Percentiles rank a stretch among this genome's conserved stretches.
Conservation (phyloP, 805 yeast genomes). For the Candida nitratophila region DNA sequence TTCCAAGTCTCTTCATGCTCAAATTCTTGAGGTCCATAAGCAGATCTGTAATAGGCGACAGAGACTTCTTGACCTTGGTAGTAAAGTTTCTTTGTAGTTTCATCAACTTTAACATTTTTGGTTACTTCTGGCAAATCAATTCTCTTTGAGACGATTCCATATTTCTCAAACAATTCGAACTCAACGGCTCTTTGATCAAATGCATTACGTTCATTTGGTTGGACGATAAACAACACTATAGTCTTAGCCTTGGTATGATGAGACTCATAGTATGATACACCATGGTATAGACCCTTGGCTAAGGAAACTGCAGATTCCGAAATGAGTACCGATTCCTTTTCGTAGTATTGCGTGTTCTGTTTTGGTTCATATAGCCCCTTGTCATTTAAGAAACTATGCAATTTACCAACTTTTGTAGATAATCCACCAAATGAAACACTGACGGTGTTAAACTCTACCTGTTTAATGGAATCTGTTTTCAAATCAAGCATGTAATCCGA, state of each 20-base stretch:
- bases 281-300: constrained; percentile 65
- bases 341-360: constrained; percentile 31
- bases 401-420: constrained; percentile 67
- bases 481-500: constrained; percentile 77
- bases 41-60: constrained; percentile 85
- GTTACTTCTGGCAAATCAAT: constrained; percentile 57
- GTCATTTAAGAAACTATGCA: constrained; percentile 62
- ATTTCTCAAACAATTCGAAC: constrained; percentile 49
- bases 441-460: constrained; percentile 93
- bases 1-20: constrained; percentile 64
- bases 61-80: constrained; percentile 65
- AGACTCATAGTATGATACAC: constrained; percentile 47
- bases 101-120: constrained; percentile 31
- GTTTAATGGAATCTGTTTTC: constrained; percentile 58
- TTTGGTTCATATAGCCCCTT: constrained; percentile 55
- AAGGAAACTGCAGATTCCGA: constrained; percentile 58
- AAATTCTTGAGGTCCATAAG: constrained; percentile 82
- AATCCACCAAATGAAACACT: constrained; percentile 94
- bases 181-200: constrained; percentile 89
- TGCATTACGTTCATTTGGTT: constrained; percentile 79
- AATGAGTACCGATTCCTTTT: constrained; percentile 44
- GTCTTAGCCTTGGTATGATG: constrained; percentile 27
- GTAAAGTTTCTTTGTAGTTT: constrained; percentile 39
- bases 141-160: constrained; percentile 57
- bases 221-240: constrained; percentile 70